Evolutionary conservation across 2,329 filamentous ascomycete species (phyloP).

Genomic region (Exophiala lecanii-corni): DNA sequence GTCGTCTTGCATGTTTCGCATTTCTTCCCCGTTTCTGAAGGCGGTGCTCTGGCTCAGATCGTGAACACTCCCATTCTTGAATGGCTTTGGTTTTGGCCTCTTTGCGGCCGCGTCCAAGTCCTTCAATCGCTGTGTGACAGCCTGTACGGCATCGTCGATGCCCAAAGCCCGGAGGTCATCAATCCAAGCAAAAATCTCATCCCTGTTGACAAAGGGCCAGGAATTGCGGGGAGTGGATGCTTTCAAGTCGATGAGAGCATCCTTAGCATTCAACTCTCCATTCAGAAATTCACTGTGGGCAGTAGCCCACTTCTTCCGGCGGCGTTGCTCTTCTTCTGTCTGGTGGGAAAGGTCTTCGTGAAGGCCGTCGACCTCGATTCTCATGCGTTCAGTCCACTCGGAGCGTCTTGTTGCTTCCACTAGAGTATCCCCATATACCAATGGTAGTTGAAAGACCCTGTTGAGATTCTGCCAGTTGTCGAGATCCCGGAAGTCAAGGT

Average conservation of each 20-base stretch:
- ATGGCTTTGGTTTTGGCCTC: slow-evolving; percentile 80
- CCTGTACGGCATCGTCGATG: slow-evolving; percentile 62
- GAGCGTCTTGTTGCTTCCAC: slow-evolving; percentile 79
- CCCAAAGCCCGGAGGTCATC: slow-evolving; percentile 60
- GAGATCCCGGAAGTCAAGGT: slow-evolving; percentile 67
- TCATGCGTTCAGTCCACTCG: slow-evolving; percentile 91
- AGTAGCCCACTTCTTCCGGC: slow-evolving; percentile 82
- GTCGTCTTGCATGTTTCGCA: slow-evolving; percentile 73
- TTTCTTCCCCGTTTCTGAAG: slow-evolving; percentile 75
- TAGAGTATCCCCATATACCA: slow-evolving; percentile 83
- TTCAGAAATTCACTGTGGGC: slow-evolving; percentile 24
- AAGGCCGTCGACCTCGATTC: slow-evolving; percentile 75
- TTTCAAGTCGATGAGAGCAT: slow-evolving; percentile 76
- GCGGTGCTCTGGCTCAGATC: slow-evolving; percentile 87
- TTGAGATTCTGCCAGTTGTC: slow-evolving; percentile 78
- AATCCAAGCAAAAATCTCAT: slow-evolving; percentile 72
- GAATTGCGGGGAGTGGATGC: slow-evolving; percentile 71
- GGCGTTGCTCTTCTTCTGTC: slow-evolving; percentile 85
- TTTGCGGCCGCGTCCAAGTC: slow-evolving; percentile 78
- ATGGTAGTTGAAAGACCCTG: slow-evolving; percentile 75
- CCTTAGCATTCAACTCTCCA: slow-evolving; percentile 30
- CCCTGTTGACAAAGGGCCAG: slow-evolving; percentile 73
- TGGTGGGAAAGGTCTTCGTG: slow-evolving; percentile 91
- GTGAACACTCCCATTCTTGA: slow-evolving; percentile 94
- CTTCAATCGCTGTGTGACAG: slow-evolving; percentile 70